Evolutionary conservation across 352 stramenopile species (phyloP).

Genomic region (Lagenidium giganteum): DNA sequence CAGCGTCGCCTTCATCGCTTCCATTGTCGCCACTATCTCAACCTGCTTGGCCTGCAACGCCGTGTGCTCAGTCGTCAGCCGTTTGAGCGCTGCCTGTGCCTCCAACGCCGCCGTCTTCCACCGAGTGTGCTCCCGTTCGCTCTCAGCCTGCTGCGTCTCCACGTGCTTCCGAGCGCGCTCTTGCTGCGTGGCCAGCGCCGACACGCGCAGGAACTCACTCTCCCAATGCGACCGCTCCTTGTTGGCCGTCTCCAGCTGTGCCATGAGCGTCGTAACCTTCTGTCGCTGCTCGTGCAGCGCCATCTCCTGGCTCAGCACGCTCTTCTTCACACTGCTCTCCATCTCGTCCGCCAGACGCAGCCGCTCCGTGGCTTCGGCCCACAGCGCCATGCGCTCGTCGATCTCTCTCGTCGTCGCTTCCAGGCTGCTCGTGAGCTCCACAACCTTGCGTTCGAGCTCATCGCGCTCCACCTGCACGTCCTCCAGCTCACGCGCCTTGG

Average conservation of each 20-base stretch:
- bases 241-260: conserved; percentile 24
- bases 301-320: conserved; percentile 58
- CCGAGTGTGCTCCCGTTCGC: conserved; percentile 20
- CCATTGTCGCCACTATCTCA: conserved; percentile 16
- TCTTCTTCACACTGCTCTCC: conserved; percentile 35
- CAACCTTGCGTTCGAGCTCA: conserved; percentile 30
- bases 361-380: conserved; percentile 32
- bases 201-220: conserved; percentile 28
- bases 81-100: no score
- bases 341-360: conserved; percentile 35
- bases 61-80: conserved; percentile 17
- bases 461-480: conserved; percentile 28
- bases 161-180: conserved; percentile 8
- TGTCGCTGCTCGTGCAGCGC: conserved; percentile 44
- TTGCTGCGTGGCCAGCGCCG: conserved; percentile 17
- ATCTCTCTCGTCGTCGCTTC: conserved; percentile 53
- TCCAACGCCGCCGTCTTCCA: no score
- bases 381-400: conserved; percentile 47
- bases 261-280: conserved; percentile 23
- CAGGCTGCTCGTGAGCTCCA: conserved; percentile 32
- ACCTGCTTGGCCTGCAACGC: conserved; percentile 44
- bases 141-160: conserved; percentile 9
- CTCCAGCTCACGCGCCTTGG: conserved; percentile 18
- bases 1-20: conserved; percentile 20
- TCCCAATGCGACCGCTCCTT: conserved; percentile 50